These are phyloP conservation scores for Hyaloscypha bicolor DNA, from an alignment of 495 filamentous ascomycete species.

Conservation along the genomic window DNA sequence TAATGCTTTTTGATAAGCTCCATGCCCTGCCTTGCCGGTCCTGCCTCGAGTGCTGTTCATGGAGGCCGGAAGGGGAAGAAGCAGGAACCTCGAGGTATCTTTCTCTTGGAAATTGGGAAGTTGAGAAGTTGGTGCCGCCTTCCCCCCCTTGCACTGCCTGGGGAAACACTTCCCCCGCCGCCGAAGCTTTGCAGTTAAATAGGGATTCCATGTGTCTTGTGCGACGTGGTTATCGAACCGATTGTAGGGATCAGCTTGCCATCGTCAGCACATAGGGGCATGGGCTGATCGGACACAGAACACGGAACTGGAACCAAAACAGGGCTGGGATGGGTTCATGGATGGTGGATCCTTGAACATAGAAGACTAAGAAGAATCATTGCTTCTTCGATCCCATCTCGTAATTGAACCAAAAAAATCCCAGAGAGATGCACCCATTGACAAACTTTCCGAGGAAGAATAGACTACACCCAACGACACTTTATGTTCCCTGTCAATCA, in stretches of 20 bases:
- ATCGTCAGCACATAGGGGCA: not conserved
- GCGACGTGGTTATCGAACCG: not conserved
- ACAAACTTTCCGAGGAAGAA: no score
- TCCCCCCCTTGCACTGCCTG: not conserved
- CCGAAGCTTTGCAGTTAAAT: not conserved
- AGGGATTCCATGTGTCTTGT: not conserved
- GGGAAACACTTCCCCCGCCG: not conserved
- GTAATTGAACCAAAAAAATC: no score
- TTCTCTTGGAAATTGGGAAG: not conserved
- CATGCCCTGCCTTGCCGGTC: not conserved
- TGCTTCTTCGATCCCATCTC: no score
- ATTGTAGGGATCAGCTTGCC: not conserved
- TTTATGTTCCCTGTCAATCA: no score
- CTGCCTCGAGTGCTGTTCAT: not conserved
- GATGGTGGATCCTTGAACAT: not conserved
- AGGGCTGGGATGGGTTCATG: not conserved
- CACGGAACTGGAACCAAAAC: not conserved
- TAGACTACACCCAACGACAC: no score
- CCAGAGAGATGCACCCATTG: no score
- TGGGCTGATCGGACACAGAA: not conserved
- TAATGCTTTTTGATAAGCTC: not conserved
- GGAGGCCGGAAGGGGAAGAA: not conserved
- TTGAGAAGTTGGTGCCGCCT: not conserved
- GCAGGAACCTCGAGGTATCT: not conserved
- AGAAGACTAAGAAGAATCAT: not conserved